Base-by-base conservation (phyloP, 2,329 filamentous ascomycete genomes). In the Plenodomus biglobosus region DNA sequence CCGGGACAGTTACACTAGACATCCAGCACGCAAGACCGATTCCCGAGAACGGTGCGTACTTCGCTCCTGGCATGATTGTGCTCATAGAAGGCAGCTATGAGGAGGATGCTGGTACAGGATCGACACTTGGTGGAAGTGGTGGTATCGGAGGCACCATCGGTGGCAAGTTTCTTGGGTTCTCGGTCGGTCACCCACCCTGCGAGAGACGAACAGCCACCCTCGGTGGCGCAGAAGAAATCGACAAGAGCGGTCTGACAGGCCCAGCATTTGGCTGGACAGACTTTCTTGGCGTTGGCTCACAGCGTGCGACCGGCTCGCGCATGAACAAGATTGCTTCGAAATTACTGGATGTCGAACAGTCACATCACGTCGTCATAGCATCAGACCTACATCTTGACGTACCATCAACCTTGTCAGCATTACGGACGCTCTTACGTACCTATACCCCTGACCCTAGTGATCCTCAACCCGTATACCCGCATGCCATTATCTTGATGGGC, bases 41-140 rank as follows among this genome's bases (percentile, higher is more conserved):
- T 46, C 92, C 92, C 0, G 85, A 90, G 51, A 86, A 92, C 65
- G 90, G 89, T 19, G 87, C 89, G 3, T 99, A 91, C 87, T 96
- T 96, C 66, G 85, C 87, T 4, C 92, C 94, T 0, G 95, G 95
- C 2, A 97, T 97, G 91, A 88, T 99, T 40, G 88, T 97, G 3
- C 80, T 99, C 0, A 84, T 96, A 0, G 94, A 99, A 63, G 94
- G 94, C 6, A 85, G 92, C n/a, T 99, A 99, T 65, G 91, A 96
- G 68, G 94, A 97, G 69, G 91, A 96, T 15, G 85, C 85, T 17
- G 85, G 83, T 0, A 69, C 66, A 17, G 70, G 82, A 0, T 70
- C 68, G 35, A 71, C 73, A 1, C 78, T 95, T 3, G 88, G 89
- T 42, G 86, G 87, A 4, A 87, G 84, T 55, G 87, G 84, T 40